Evolutionary conservation across 495 filamentous ascomycete species (phyloP), one percentile per base, ranked within the genome.

Genomic region (Pseudoneurospora amorphoporcata): DNA sequence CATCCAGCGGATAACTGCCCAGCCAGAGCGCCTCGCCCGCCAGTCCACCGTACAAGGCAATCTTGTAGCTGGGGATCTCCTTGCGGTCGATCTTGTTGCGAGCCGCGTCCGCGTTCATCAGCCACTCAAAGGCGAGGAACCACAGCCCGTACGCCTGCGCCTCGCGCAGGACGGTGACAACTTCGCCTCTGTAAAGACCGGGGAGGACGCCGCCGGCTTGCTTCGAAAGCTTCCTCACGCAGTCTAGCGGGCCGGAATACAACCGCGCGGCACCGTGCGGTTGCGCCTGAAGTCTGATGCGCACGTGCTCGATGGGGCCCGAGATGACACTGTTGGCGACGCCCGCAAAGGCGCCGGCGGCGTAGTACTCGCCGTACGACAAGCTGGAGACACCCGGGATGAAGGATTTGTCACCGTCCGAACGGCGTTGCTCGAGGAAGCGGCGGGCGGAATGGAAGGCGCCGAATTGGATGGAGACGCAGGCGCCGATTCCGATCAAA

Each of bases 201-300:
- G 84, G 81, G 14, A 91, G 72, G 6, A 92, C 83, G 74, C 92
- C 92, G 19, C 86, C 84, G 17, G 87, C 81, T 69, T 88, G 88
- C 23, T 88, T 81, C 16, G 87, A 86, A 8, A 99, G 87, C 82
- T 97, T 94, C 73, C 89, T 87, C 74, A 97, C 90, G 83, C 95
- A 99, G 85, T 98, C 95, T 68, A 92, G 80, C 0, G 95, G 95
- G 1, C 95, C 95, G 19, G 76, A 79, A 85, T 98, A 99, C 32
- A 99, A 86, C 7, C 92, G 86, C 32, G 75, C 71, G 0, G 40
- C 84, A 12, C 92, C 93, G 82, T 98, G 95, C 2, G 95, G 95
- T 83, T 99, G 95, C 16, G 96, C 96, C 82, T 99, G 95, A 75
- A 99, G 84, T n/a, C 95, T 89, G 82, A 99, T 99, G 81, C 95